Percentiles rank a stretch among this genome's conserved stretches.
phyloP scores from a whole-genome alignment of 441 rosid species.

The Brassica balearica region DNA sequence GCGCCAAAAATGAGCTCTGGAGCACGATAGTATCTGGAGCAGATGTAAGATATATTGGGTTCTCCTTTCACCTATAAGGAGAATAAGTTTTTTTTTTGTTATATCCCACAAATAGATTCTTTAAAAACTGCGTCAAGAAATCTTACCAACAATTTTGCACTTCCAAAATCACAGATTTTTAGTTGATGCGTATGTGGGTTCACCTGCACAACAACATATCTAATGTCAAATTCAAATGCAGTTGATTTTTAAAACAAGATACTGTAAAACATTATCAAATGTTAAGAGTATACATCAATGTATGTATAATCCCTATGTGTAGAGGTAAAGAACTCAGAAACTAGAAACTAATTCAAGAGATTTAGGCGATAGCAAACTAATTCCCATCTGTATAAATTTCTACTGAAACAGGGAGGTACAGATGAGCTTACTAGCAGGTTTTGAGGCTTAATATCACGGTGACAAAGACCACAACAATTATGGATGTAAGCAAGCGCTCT shows the following conservation, averaged over 20 bases:
- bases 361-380: not conserved
- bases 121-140: constrained; percentile 14
- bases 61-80: constrained; percentile 65
- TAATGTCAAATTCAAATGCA: constrained; percentile 27
- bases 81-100: not conserved
- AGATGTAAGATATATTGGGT: constrained; percentile 95
- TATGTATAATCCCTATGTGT: not conserved
- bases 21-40: constrained; percentile 98
- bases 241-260: not conserved
- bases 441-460: constrained; percentile 95
- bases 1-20: constrained; percentile 99
- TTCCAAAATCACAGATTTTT: constrained; percentile 97
- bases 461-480: constrained; percentile 86
- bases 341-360: not conserved
- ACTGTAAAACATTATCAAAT: constrained; percentile 12
- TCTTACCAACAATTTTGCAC: constrained; percentile 96
- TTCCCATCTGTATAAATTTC: constrained; percentile 3
- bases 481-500: constrained; percentile 92
- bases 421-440: constrained; percentile 72
- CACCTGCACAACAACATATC: constrained; percentile 59
- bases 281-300: not conserved
- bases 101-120: not conserved
- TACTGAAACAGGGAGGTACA: constrained; percentile 24
- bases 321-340: constrained; percentile 10
- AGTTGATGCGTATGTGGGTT: constrained; percentile 98